Evolutionary conservation across 768 basidiomycete genomes (phyloP).

Genomic region (Suillus discolor): DNA sequence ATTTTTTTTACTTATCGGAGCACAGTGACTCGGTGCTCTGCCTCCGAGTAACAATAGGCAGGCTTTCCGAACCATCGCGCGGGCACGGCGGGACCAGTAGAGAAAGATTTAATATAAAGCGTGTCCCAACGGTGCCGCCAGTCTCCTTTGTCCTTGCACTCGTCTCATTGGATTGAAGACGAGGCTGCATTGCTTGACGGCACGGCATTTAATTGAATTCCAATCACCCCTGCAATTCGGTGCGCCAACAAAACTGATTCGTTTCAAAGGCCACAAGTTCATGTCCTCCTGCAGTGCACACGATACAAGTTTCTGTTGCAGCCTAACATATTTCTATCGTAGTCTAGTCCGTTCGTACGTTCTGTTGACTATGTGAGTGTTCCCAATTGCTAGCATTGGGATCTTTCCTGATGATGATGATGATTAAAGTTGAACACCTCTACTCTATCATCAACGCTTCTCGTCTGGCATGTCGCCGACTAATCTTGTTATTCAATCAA

Average conservation of each 20-base stretch:
- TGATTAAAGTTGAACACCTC: background rate
- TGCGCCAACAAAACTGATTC: background rate
- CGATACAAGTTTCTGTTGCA: background rate
- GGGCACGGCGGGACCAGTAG: background rate
- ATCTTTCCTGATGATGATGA: background rate
- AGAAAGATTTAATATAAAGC: background rate
- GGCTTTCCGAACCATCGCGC: background rate
- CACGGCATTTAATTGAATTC: background rate
- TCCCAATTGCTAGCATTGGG: background rate
- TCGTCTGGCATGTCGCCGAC: background rate
- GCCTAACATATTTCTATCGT: background rate
- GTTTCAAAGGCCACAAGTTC: conserved; percentile 1
- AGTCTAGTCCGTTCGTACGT: background rate
- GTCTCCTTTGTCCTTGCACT: background rate
- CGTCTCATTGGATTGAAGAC: background rate
- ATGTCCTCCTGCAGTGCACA: background rate
- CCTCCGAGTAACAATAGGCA: background rate
- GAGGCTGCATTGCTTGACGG: background rate
- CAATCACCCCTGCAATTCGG: background rate
- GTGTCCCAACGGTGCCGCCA: no score
- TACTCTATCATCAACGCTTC: background rate
- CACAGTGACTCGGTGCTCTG: background rate
- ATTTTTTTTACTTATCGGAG: background rate
- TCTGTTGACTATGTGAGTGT: background rate
- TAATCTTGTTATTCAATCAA: background rate